Evolutionary conservation across 345 rosid species (phyloP), one percentile per base, ranked within the genome.

Genomic region (Moringa oleifera): DNA sequence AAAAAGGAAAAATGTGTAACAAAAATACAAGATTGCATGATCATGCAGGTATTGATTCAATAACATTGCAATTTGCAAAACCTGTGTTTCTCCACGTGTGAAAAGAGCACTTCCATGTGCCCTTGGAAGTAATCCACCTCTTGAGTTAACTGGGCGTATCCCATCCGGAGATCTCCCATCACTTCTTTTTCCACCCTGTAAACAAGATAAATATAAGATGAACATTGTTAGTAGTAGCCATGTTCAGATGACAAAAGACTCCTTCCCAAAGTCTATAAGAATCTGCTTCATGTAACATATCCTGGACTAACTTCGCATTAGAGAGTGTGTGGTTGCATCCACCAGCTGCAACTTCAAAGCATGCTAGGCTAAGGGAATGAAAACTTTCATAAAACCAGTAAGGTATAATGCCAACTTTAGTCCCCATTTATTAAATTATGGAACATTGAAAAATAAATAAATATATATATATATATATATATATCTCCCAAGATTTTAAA

Each of bases 21-120:
- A n/a, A n/a, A n/a, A n/a, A n/a, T n/a, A n/a, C n/a, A n/a, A 53
- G 2, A 52, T 47, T 13, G 18, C 23, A 60, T 25, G 58, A 62
- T 28, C 46, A 62, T 24, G 17, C n/a, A 53, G 24, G 54, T 20
- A 66, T 53, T 45, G 23, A 60, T 55, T 25, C 15, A 21, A n/a
- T 50, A 64, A 54, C 0, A 53, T 49, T 18, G 50, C 31, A 62
- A 20, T 49, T 46, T 62, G 52, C 50, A 56, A 59, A 73, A 88
- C 99, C 96, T 94, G 99, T 51, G 99, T 94, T 85, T 94, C 99
- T 23, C 99, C 99, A n/a, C 97, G 99, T 23, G 99, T 94, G 77
- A 94, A 94, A 66, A 94, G 99, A 70, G 96, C 80, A 75, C 99
- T 94, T 63, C 99, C 97, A 68, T 94, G 99, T 20, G 97, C 93